phyloP scores from a whole-genome alignment of 306 rosid genomes.

The Quillaja saponaria region DNA sequence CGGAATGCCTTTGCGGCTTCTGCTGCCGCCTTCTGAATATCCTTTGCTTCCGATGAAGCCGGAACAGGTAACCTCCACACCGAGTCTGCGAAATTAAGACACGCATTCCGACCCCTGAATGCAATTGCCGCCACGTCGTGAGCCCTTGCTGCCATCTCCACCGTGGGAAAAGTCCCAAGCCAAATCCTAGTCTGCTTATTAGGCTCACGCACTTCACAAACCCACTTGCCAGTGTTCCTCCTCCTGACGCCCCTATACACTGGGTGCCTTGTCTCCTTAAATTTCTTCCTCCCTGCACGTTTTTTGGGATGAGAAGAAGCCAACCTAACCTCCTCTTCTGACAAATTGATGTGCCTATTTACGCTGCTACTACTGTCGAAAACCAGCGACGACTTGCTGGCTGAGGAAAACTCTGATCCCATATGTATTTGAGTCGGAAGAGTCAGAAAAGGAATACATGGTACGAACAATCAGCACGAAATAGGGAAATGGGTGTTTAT shows the following conservation, averaged over 20 bases:
- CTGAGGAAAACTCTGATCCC: neutral
- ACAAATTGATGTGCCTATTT: conserved; percentile 5
- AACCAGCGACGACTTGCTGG: conserved; percentile 28
- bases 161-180: conserved; percentile 72
- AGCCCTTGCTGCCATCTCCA: conserved; percentile 86
- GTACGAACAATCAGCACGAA: too few species aligned
- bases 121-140: conserved; percentile 83
- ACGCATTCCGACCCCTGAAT: conserved; percentile 54
- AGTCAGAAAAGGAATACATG: conserved; percentile 40
- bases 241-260: conserved; percentile 71
- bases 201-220: conserved; percentile 79
- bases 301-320: conserved; percentile 72
- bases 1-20: conserved; percentile 71
- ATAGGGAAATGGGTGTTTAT: too few species aligned
- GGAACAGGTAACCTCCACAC: conserved; percentile 56
- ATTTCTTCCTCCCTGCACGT: conserved; percentile 86
- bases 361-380: conserved; percentile 28
- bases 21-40: conserved; percentile 62
- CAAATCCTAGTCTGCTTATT: conserved; percentile 66
- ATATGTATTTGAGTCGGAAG: conserved; percentile 3
- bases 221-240: conserved; percentile 78
- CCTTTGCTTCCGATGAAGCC: conserved; percentile 47
- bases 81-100: conserved; percentile 79
- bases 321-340: conserved; percentile 54
- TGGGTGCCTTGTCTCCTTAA: conserved; percentile 83